A percentile compares a stretch with the other conserved stretches of the same genome.
Evolutionary conservation across 2,329 filamentous ascomycete species (phyloP).

Genomic region (Aspergillus sp.): DNA sequence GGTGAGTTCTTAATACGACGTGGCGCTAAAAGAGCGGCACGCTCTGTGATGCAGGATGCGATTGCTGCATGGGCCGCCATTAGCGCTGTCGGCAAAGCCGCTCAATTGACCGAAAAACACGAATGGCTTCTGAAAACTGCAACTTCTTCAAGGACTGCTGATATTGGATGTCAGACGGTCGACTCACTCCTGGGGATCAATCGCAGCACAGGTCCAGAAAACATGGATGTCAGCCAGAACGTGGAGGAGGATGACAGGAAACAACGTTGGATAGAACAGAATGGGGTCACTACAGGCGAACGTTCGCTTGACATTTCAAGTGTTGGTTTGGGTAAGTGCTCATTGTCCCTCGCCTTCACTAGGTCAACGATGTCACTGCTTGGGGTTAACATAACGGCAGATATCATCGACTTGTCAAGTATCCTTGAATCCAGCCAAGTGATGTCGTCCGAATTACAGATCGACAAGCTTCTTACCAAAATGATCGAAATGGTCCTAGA

Average conservation of each 20-base stretch:
- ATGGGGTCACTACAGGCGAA: conserved; percentile 37
- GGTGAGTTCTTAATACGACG: conserved; percentile 56
- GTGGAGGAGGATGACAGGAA: conserved; percentile 42
- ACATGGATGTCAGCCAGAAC: conserved; percentile 28
- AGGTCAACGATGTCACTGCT: background rate
- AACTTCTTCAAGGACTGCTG: conserved; percentile 50
- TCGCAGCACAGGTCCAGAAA: conserved; percentile 31
- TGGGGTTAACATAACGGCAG: conserved; percentile 47
- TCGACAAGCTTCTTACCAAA: conserved; percentile 62
- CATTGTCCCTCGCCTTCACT: background rate
- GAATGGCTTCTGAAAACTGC: conserved; percentile 61
- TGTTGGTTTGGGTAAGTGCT: conserved; percentile 37
- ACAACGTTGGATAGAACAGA: conserved; percentile 44
- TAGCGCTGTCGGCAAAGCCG: conserved; percentile 59
- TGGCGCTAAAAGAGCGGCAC: conserved; percentile 59
- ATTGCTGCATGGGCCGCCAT: conserved; percentile 60
- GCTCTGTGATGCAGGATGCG: conserved; percentile 57
- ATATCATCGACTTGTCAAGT: conserved; percentile 64
- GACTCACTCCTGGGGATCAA: conserved; percentile 48
- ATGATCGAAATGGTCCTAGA: conserved; percentile 66
- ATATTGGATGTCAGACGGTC: conserved; percentile 58
- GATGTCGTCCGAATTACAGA: conserved; percentile 63
- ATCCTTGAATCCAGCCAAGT: conserved; percentile 66
- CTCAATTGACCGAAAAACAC: conserved; percentile 58
- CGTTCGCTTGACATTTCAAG: conserved; percentile 43